phyloP scores from a whole-genome alignment of 176 grass and related monocot genomes.

The Chloris gayana region DNA sequence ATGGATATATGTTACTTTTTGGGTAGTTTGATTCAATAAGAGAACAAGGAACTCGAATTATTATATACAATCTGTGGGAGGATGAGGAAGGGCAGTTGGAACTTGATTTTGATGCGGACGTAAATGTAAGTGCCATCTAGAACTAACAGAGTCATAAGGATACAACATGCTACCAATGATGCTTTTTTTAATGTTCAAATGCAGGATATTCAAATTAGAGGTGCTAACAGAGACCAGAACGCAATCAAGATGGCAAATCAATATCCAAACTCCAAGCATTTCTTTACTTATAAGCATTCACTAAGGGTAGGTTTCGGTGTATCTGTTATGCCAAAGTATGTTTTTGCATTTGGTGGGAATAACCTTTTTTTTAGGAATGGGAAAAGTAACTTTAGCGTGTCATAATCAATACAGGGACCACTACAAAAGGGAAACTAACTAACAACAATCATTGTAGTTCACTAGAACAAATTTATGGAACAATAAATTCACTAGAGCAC shows the following conservation, averaged over 20 bases:
- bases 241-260: constrained; percentile 78
- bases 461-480: not conserved
- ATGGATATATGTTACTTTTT: too few species aligned
- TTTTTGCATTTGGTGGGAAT: not conserved
- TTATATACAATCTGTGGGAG: constrained; percentile 99
- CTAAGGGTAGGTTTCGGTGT: constrained; percentile 62
- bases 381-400: not conserved
- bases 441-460: not conserved
- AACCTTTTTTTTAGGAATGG: not conserved
- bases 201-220: constrained; percentile 97
- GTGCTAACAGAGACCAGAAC: constrained; percentile 86
- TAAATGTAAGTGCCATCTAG: constrained; percentile 59
- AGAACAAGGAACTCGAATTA: constrained; percentile 82
- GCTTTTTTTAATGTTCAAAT: constrained; percentile 37
- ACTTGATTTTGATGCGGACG: constrained; percentile 92
- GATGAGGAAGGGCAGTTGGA: constrained; percentile 88
- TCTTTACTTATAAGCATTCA: constrained; percentile 86
- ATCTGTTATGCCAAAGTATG: not conserved
- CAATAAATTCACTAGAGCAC: too few species aligned
- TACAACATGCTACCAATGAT: not conserved
- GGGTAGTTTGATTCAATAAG: constrained; percentile 75
- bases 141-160: constrained; percentile 1
- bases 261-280: constrained; percentile 92
- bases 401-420: not conserved
- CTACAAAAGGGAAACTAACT: not conserved